Base-by-base conservation (phyloP, 2,329 filamentous ascomycete species). In the Fusarium abutilonis region DNA sequence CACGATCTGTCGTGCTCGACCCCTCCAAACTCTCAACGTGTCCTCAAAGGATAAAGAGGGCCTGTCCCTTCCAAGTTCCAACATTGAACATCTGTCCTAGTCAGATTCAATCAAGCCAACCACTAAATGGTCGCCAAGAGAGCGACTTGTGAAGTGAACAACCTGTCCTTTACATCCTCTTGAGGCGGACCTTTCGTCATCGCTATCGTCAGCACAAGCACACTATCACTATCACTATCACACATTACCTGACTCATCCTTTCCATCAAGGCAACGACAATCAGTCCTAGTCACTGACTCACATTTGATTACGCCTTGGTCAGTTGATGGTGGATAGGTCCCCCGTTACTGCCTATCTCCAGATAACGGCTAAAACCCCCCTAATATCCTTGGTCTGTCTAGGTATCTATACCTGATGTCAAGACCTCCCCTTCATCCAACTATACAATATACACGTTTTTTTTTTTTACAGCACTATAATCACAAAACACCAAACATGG, bases 41-140 rank as follows among this genome's bases (percentile, higher is more conserved):
- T 70, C 72, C 72, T 74, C 62, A 66, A 70, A 66, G 75, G 68
- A 76, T 77, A 77, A 77, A 76, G 70, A 74, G 63, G 50, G 55
- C 64, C 64, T 54, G 47, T 70, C 64, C 66, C 19, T 19, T 4
- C 19, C 19, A n/a, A n/a, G 64, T 69, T 50, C 66, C 64, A 38
- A 49, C 50, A 23, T 23, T 23, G 21, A 23, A 23, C 46, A 56
- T 23, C 21, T 43, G 35, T 35, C 58, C 48, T 29, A 49, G 61
- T 61, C 45, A 52, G 38, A 43, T 29, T n/a, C n/a, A n/a, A n/a
- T 36, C 59, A 55, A 63, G 29, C 46, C 62, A 60, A 60, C 36
- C 55, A 51, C 46, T 49, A 46, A 62, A 49, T 45, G 64, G 64
- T 56, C 42, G 49, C 61, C 31, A 55, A 66, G 15, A 52, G 52